A percentile compares a stretch with the other conserved stretches of the same genome.
These are phyloP conservation scores for Arachis hypogaea DNA, from an alignment of 306 rosid species.

Conservation along the genomic window DNA sequence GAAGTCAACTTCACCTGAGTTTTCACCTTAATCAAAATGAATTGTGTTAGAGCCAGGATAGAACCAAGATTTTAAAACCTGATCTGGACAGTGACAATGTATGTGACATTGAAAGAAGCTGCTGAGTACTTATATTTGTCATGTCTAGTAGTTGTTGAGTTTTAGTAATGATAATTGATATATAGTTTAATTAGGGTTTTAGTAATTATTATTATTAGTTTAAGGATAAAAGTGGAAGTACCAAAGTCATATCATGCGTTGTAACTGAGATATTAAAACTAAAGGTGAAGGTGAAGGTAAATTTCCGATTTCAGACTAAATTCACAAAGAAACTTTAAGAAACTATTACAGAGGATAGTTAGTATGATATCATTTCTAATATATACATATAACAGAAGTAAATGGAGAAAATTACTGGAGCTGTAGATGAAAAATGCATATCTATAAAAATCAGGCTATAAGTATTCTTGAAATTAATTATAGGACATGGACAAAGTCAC, in stretches of 20 bases:
- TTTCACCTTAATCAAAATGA: no score
- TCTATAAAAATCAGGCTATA: background rate
- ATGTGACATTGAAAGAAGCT: background rate
- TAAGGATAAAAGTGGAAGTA: background rate
- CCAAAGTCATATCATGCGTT: background rate
- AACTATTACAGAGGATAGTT: no score
- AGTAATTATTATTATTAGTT: no score
- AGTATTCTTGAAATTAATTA: conserved; percentile 5
- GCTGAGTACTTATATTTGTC: no score
- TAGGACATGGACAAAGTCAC: background rate
- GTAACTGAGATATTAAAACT: background rate
- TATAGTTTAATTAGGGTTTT: no score
- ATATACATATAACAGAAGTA: background rate
- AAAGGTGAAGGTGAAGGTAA: background rate
- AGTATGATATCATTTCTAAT: background rate
- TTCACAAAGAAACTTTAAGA: no score
- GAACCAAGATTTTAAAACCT: background rate
- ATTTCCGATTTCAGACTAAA: no score
- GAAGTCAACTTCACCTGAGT: no score
- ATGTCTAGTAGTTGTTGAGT: no score
- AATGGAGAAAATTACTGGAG: background rate
- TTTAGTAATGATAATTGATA: no score
- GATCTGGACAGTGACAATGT: background rate
- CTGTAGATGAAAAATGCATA: background rate
- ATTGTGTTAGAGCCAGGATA: background rate